phyloP scores from a whole-genome alignment of 2,329 filamentous ascomycete genomes.

The Cladosporium sp. region DNA sequence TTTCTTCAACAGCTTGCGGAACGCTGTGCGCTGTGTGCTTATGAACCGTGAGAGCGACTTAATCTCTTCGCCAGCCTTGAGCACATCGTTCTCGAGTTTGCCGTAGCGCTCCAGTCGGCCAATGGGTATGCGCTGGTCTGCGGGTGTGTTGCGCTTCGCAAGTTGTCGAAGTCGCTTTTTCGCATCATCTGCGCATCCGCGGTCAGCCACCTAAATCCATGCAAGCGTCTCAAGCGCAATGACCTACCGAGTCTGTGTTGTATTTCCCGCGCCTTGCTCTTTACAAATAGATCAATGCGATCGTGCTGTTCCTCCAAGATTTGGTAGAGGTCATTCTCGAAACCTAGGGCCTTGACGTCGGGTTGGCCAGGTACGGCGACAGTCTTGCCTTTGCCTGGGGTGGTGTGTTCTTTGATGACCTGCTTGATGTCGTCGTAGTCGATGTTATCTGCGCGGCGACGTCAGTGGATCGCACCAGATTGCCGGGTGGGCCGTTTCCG shows the following conservation, averaged over 20 bases:
- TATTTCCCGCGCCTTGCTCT: constrained; percentile 78
- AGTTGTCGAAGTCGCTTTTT: constrained; percentile 33
- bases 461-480: constrained; percentile 19
- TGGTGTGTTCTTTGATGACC: constrained; percentile 78
- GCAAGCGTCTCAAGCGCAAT: background rate
- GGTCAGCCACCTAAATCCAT: background rate
- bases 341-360: constrained; percentile 56
- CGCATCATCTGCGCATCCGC: constrained; percentile 26
- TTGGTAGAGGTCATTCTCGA: constrained; percentile 70
- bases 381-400: constrained; percentile 66
- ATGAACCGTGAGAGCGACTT: constrained; percentile 70
- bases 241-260: constrained; percentile 56
- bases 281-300: constrained; percentile 74
- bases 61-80: constrained; percentile 69
- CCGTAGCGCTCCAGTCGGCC: constrained; percentile 52
- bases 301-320: constrained; percentile 75
- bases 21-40: constrained; percentile 71
- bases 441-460: constrained; percentile 65
- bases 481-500: constrained; percentile 12
- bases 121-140: constrained; percentile 41
- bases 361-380: constrained; percentile 72
- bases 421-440: constrained; percentile 87
- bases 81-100: constrained; percentile 51
- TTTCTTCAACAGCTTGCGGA: constrained; percentile 82
- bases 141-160: constrained; percentile 23